A percentile compares a stretch with the other conserved stretches of the same genome.
These are phyloP conservation scores for Glebionis coronaria DNA, from an alignment of 129 eudicot species.

Conservation along the genomic window DNA sequence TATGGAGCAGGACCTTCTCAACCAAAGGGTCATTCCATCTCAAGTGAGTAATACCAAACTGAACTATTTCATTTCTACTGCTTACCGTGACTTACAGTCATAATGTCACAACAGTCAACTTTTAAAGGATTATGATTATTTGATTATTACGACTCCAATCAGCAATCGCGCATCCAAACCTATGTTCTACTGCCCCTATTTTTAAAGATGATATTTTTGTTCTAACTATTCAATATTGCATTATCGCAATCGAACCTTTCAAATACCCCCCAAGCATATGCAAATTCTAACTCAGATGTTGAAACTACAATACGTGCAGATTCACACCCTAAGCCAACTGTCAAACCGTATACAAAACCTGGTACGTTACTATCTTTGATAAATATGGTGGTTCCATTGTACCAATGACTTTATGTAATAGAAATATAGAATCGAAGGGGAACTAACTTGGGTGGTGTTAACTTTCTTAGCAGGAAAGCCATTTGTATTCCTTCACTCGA, in stretches of 20 bases:
- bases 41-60: conserved; percentile 36
- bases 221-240: too few relatives aligned
- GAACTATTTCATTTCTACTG: conserved; percentile 6
- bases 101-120: too few relatives aligned
- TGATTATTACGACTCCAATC: too few relatives aligned
- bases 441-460: conserved; percentile 14
- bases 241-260: too few relatives aligned
- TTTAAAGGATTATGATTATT: too few relatives aligned
- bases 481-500: conserved; percentile 67
- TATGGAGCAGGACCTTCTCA: conserved; percentile 35
- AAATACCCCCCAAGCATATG: neutral
- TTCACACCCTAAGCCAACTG: conserved; percentile 23
- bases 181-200: too few relatives aligned
- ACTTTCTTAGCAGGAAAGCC: conserved; percentile 40
- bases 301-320: conserved; percentile 26
- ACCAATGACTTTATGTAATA: neutral
- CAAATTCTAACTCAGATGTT: conserved; percentile 3
- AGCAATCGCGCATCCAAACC: too few relatives aligned
- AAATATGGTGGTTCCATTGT: neutral
- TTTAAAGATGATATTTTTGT: too few relatives aligned
- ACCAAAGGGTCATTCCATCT: conserved; percentile 20
- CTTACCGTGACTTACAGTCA: neutral
- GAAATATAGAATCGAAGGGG: neutral
- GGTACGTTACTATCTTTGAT: conserved; percentile 26
- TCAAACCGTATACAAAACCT: conserved; percentile 30